Base-by-base conservation (phyloP, 164 flowering plant genomes). In the Macadamia tetraphylla region DNA sequence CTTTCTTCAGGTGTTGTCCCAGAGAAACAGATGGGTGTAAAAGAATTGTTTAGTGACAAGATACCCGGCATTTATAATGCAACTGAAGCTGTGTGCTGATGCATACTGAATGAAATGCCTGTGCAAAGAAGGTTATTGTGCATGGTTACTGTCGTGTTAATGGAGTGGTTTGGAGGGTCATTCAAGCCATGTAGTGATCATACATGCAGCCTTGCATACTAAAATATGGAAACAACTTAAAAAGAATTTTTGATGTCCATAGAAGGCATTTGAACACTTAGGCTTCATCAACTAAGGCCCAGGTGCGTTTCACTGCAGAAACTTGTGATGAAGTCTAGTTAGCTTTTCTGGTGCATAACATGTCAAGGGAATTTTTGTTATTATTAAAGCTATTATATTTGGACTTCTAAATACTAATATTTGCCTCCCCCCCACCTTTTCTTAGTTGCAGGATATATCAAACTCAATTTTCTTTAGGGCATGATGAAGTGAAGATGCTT, bases 81-180 rank as follows among this genome's bases (percentile, higher is more conserved):
- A 40, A 56, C 74, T 49, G 78, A 66, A 71, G 80, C 77, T 62
- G 74, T 69, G 11, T 40, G 73, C 64, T 77, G 70, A 81, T 73
- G 29, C 51, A 46, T 30, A 48, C 68, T 31, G 62, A 53, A 58
- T 60, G 60, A 42, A 44, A 35, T 29, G 8, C 46, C 42, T 10
- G 17, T 48, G 53, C 13, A 9, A 46, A 23, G 67, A 60, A 35
- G 56, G n/a, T 68, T 29, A 52, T 31, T 62, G 11, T 48, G 5
- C 35, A 61, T 31, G 55, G 29, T 59, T 57, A 55, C n/a, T 11
- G 35, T 52, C 58, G 13, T 58, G 46, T 15, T 60, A 14, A 57
- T 57, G 44, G 18, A 57, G 18, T 70, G 61, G 14, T 43, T 66
- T 29, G 62, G n/a, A 29, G 59, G 57, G 17, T 59, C 15, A 42